phyloP scores from a whole-genome alignment of 176 grass and related monocot genomes.

The Melocanna baccifera region DNA sequence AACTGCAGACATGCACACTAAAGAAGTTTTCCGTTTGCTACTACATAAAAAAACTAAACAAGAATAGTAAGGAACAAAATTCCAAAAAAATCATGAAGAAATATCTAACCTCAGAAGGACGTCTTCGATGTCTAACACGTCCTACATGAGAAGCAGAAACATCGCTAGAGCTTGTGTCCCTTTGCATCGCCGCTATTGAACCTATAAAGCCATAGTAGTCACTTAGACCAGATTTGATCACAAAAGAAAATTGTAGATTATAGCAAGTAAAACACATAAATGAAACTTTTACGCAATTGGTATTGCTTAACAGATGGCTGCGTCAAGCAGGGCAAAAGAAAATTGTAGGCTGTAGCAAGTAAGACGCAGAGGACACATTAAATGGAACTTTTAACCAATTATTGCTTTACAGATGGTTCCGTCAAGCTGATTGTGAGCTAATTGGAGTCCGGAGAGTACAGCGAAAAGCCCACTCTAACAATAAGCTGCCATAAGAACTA shows the following conservation, averaged over 20 bases:
- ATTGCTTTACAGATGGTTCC: not conserved
- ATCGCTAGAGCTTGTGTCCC: conserved; percentile 37
- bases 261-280: not conserved
- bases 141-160: conserved; percentile 41
- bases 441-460: not conserved
- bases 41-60: not conserved
- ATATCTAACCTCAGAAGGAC: conserved; percentile 43
- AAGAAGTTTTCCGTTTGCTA: not conserved
- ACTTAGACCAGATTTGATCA: not conserved
- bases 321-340: not conserved
- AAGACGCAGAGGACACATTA: not conserved
- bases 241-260: not conserved
- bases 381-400: not conserved
- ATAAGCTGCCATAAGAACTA: not conserved
- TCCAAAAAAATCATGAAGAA: not conserved
- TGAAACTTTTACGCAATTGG: not conserved
- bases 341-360: not conserved
- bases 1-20: not conserved
- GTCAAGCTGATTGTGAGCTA: not conserved
- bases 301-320: not conserved
- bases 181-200: conserved; percentile 52
- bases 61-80: not conserved
- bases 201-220: conserved; percentile 6
- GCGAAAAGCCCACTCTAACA: not conserved
- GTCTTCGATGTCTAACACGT: conserved; percentile 53